phyloP scores from a whole-genome alignment of 1,284 basidiomycete genomes.

The Papiliotrema flavescens region DNA sequence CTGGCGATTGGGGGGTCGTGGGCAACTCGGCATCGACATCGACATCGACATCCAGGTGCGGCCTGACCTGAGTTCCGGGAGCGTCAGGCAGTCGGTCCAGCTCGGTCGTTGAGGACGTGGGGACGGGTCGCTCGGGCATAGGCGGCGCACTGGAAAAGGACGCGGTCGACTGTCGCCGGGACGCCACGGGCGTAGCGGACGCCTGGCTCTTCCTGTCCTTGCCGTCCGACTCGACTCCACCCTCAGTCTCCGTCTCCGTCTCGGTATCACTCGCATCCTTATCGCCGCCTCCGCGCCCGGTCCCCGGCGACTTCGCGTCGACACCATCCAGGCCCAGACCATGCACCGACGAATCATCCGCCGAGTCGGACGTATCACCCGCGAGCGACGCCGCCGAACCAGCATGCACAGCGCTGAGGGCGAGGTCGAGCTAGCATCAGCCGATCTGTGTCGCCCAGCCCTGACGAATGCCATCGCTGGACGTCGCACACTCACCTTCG shows the following conservation, averaged over 20 bases:
- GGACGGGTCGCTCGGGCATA: background rate
- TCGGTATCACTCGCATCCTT: background rate
- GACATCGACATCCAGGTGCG: background rate
- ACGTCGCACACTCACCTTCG: constrained; percentile 24
- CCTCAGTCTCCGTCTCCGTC: background rate
- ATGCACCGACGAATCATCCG: too few relatives aligned
- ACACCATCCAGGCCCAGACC: too few relatives aligned
- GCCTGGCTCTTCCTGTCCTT: background rate
- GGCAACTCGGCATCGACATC: background rate
- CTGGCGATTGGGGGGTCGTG: background rate
- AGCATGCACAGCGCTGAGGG: constrained; percentile 7
- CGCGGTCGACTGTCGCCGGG: background rate
- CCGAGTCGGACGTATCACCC: background rate
- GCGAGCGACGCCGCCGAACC: background rate
- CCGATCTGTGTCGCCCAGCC: rapidly evolving
- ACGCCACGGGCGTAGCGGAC: background rate
- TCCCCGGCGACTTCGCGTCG: background rate
- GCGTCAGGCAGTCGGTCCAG: background rate
- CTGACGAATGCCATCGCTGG: too few relatives aligned
- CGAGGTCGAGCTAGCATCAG: constrained; percentile 21
- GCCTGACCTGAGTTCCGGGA: background rate
- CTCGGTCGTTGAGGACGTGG: background rate
- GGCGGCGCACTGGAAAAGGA: background rate
- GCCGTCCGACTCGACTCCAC: background rate
- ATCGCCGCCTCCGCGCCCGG: background rate